Base-by-base conservation (phyloP, 2,329 filamentous ascomycete species). In the Teratosphaeria viscida region DNA sequence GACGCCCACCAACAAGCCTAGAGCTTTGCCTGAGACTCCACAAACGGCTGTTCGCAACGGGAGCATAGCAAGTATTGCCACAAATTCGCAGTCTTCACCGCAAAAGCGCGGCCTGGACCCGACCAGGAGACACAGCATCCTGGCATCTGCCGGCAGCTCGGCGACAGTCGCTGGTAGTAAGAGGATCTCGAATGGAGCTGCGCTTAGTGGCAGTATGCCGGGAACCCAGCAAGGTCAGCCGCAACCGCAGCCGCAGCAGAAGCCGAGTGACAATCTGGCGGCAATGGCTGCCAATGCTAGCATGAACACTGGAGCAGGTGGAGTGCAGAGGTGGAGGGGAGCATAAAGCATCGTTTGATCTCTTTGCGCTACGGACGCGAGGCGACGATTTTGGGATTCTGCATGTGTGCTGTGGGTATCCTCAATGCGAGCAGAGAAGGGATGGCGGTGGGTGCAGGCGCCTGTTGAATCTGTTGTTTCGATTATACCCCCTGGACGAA, bases 11-110 rank as follows among this genome's bases (percentile, higher is more conserved):
- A 68, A 64, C 37, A 65, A 66, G 7, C 55, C 37, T 10, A 56
- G 68, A 56, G 65, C 66, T 6, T 52, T 71, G 10, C 67, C 69
- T 8, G 68, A 71, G 52, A 71, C 68, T 70, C 76, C 75, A 0
- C 70, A 77, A 61, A 73, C 75, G 5, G 73, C 75, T 2, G 68
- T 78, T 6, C 74, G 78, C 14, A 82, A 81, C 58, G 76, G 76
- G 55, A 74, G 37, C 26, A 32, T 52, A 23, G 19, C 23, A 10
- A 32, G 16, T 11, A 35, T 14, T 76, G 61, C 76, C 77, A 54
- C 57, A 53, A 49, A 62, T 55, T 59, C 58, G 27, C 61, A 68
- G 47, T 60, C 65, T 43, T 64, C 64, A 47, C 63, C 69, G 29
- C 61, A 65, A 7, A 68, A 69, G 56, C 58, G 62, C 16, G 56